A percentile compares a stretch with the other conserved stretches of the same genome.
Evolutionary conservation across 805 yeast genomes (phyloP).

Genomic region (Schwanniomyces vanrijiae): DNA sequence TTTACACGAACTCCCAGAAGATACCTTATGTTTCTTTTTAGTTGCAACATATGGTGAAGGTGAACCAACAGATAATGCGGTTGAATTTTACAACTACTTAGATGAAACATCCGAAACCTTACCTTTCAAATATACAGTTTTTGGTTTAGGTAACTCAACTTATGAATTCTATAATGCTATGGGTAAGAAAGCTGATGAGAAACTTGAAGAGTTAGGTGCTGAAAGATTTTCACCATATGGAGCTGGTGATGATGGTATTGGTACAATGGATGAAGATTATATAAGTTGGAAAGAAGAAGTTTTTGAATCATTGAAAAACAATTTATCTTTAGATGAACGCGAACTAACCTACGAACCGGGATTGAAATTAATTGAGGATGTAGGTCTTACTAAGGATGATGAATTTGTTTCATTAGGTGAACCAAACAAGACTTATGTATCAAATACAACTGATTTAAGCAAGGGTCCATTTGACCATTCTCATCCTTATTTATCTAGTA

Average conservation of each 20-base stretch:
- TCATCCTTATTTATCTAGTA: constrained; percentile 80
- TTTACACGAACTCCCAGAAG: constrained; percentile 60
- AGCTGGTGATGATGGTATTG: constrained; percentile 93
- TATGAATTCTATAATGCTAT: constrained; percentile 89
- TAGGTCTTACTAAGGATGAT: constrained; percentile 23
- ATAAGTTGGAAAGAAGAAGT: constrained; percentile 86
- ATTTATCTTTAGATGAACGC: constrained; percentile 71
- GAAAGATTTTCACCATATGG: constrained; percentile 74
- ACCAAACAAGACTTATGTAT: constrained; percentile 55
- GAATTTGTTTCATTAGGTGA: constrained; percentile 66
- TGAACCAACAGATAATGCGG: constrained; percentile 96
- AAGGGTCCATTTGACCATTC: constrained; percentile 77
- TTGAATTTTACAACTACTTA: constrained; percentile 69
- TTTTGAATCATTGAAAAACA: constrained; percentile 62
- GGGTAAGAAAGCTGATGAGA: constrained; percentile 59
- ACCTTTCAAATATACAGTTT: constrained; percentile 65
- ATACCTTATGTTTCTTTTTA: constrained; percentile 63
- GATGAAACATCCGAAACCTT: constrained; percentile 53
- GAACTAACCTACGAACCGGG: constrained; percentile 80
- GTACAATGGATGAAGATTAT: constrained; percentile 93
- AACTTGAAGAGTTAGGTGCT: constrained; percentile 65
- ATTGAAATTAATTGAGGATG: constrained; percentile 41
- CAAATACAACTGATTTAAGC: constrained; percentile 31
- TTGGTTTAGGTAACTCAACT: constrained; percentile 93
- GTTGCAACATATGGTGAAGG: constrained; percentile 98